A percentile compares a stretch with the other conserved stretches of the same genome.
These are phyloP conservation scores for Pseudonitzschia multistriata DNA, from an alignment of 108 stramenopile genomes.

Conservation along the genomic window DNA sequence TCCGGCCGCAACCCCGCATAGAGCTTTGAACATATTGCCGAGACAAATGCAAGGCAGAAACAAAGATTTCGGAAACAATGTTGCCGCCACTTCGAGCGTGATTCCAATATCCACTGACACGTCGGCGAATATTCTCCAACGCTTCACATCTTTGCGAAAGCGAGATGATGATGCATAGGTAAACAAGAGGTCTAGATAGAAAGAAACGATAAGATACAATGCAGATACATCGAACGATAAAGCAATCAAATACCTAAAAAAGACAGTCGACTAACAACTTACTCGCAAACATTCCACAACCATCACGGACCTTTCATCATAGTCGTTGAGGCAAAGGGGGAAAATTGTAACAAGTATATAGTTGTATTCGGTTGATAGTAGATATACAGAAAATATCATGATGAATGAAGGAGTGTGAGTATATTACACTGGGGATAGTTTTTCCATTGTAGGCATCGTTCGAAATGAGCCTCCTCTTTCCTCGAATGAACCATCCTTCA, in stretches of 20 bases:
- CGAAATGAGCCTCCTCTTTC: no score
- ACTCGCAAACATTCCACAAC: conserved; percentile 76
- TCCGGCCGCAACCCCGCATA: conserved; percentile 86
- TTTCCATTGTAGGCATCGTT: no score
- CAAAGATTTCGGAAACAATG: conserved; percentile 40
- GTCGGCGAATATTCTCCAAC: conserved; percentile 83
- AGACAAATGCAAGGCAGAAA: conserved; percentile 66
- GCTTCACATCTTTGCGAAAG: conserved; percentile 71
- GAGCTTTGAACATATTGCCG: conserved; percentile 81
- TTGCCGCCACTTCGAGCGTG: conserved; percentile 71
- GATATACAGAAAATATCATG: not conserved
- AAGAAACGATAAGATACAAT: not conserved
- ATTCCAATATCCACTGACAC: conserved; percentile 79
- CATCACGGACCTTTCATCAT: conserved; percentile 47
- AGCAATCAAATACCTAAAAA: not conserved
- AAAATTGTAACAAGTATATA: not conserved
- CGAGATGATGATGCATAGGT: conserved; percentile 59
- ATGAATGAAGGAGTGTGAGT: no score
- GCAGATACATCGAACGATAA: not conserved
- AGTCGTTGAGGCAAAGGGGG: not conserved
- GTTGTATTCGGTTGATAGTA: not conserved
- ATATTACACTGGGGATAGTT: no score
- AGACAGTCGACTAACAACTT: not conserved
- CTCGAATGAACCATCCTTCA: no score
- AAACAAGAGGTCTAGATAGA: conserved; percentile 46